Conservation (phyloP, 129 eudicot genomes). For the Dittrichia graveolens region DNA sequence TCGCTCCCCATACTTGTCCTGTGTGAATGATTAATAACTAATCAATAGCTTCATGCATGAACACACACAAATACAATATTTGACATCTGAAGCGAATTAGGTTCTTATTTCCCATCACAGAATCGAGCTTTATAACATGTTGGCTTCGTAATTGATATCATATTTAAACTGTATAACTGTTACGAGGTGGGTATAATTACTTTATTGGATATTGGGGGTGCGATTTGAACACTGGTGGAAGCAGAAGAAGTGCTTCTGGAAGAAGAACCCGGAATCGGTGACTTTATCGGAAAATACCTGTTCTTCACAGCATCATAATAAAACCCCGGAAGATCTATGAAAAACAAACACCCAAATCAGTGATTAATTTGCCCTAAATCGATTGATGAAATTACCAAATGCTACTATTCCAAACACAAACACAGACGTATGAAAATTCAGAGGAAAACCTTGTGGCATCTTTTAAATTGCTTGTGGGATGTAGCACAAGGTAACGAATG, state of each 20-base stretch:
- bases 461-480: conserved; percentile 1
- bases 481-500: background rate
- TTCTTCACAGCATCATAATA: conserved; percentile 80
- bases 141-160: background rate
- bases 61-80: no score
- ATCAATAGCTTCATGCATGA: conserved; percentile 18
- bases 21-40: conserved; percentile 26
- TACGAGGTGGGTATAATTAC: conserved; percentile 8
- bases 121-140: background rate
- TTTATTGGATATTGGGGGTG: conserved; percentile 24
- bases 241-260: conserved; percentile 34
- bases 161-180: background rate
- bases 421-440: background rate
- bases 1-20: conserved; percentile 10
- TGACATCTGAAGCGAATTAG: no score
- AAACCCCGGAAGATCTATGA: conserved; percentile 84
- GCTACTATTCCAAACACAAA: background rate
- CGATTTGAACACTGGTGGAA: conserved; percentile 26
- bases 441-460: conserved; percentile 36
- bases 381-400: background rate
- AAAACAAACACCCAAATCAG: background rate
- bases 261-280: conserved; percentile 85
- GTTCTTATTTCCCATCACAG: no score
- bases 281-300: conserved; percentile 73
- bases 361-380: background rate